These are phyloP conservation scores for Umbelopsis isabellina DNA, from an alignment of 192 early-diverging fungal species.

Conservation along the genomic window DNA sequence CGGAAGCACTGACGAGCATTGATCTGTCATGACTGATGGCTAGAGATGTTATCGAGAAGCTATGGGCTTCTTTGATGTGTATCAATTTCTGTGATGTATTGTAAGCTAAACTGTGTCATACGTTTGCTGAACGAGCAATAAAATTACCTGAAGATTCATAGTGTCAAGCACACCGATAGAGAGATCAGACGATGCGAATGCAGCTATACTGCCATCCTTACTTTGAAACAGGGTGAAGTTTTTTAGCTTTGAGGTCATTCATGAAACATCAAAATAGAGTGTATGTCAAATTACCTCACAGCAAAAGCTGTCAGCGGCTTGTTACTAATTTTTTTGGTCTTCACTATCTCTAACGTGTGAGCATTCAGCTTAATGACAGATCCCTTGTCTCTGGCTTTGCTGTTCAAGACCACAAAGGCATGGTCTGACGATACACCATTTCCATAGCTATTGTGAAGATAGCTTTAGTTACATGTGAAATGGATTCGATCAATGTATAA, in stretches of 20 bases:
- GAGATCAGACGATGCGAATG: conserved; percentile 74
- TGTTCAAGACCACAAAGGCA: conserved; percentile 70
- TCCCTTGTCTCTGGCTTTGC: conserved; percentile 50
- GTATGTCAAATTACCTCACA: conserved; percentile 52
- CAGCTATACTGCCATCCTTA: conserved; percentile 68
- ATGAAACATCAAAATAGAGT: not conserved
- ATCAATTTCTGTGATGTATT: conserved; percentile 47
- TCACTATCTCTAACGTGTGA: conserved; percentile 56
- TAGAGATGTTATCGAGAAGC: conserved; percentile 79
- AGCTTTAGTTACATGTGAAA: not conserved
- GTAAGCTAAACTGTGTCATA: not conserved
- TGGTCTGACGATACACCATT: conserved; percentile 51
- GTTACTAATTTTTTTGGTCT: conserved; percentile 48
- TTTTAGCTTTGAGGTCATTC: not conserved
- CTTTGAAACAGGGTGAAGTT: conserved; percentile 42
- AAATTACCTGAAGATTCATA: conserved; percentile 38
- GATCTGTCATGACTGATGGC: conserved; percentile 69
- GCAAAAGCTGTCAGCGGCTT: conserved; percentile 70
- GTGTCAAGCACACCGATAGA: conserved; percentile 69
- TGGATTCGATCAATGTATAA: not conserved
- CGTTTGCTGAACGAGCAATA: not conserved
- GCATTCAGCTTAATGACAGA: conserved; percentile 67
- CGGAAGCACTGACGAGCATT: conserved; percentile 77
- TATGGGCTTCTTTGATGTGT: conserved; percentile 71
- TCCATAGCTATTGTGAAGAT: conserved; percentile 57